phyloP scores from a whole-genome alignment of 129 eudicot genomes.

The sunflower (Helianthus annuus) region DNA sequence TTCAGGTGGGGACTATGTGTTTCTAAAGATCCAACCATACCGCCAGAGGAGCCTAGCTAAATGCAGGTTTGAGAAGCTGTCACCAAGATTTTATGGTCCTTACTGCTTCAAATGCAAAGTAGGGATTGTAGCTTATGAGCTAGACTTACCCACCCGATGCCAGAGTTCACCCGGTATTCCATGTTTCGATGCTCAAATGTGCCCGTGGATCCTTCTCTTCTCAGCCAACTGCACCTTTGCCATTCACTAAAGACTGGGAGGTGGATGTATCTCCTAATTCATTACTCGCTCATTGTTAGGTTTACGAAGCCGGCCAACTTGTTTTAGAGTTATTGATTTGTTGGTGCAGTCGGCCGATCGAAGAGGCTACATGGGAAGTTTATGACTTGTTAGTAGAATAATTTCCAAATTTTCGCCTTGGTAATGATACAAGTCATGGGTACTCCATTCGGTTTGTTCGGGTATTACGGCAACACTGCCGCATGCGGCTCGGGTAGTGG shows the following conservation, averaged over 20 bases:
- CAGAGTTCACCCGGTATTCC: too few relatives aligned
- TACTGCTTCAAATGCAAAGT: background rate
- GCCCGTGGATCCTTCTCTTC: too few relatives aligned
- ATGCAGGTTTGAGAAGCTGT: background rate
- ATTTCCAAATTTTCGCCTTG: constrained; percentile 2
- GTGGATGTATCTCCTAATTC: background rate
- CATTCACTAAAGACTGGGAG: background rate
- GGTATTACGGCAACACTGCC: too few relatives aligned
- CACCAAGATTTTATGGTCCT: background rate
- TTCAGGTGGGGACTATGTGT: too few relatives aligned
- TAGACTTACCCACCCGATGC: too few relatives aligned
- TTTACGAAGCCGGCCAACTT: background rate
- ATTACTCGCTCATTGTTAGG: background rate
- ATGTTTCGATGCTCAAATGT: too few relatives aligned
- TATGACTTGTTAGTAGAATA: background rate
- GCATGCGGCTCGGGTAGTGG: too few relatives aligned
- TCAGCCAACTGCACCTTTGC: too few relatives aligned
- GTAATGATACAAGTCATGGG: background rate
- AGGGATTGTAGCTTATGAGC: too few relatives aligned
- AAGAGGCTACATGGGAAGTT: background rate
- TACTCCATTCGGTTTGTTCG: too few relatives aligned
- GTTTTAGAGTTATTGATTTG: background rate
- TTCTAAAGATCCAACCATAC: background rate
- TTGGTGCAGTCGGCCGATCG: background rate
- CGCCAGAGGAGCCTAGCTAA: background rate